Percentiles rank a stretch among this genome's conserved stretches.
Conservation (phyloP, 805 yeast genomes). For the Candida methanosorbosa region DNA sequence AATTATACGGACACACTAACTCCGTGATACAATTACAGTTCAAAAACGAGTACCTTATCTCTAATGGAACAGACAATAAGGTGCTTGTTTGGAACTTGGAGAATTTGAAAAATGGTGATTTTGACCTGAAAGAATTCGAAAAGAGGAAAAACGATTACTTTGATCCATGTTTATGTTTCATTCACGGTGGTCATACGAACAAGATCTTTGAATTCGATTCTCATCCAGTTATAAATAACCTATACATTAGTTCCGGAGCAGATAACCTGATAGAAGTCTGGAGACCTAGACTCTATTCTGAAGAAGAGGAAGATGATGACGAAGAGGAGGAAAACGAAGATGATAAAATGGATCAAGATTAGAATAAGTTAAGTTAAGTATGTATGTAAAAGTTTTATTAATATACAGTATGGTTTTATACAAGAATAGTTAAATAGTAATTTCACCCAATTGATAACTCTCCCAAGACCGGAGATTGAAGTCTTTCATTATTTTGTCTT, state of each 20-base stretch:
- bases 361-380: no score
- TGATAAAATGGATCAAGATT: no score
- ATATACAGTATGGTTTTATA: no score
- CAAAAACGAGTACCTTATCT: constrained; percentile 39
- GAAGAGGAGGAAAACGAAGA: constrained; percentile 24
- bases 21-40: constrained; percentile 50
- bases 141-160: constrained; percentile 47
- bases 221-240: constrained; percentile 51
- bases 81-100: constrained; percentile 69
- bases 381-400: no score
- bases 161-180: constrained; percentile 70
- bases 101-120: constrained; percentile 47
- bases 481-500: constrained; percentile 24
- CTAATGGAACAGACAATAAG: constrained; percentile 55
- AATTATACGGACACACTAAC: constrained; percentile 57
- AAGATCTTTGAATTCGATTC: constrained; percentile 59
- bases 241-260: constrained; percentile 62
- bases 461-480: constrained; percentile 30
- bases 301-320: constrained; percentile 32
- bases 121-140: constrained; percentile 40
- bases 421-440: background rate
- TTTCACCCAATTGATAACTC: constrained; percentile 9
- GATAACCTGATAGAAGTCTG: constrained; percentile 72
- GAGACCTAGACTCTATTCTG: constrained; percentile 46
- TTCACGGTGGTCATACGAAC: constrained; percentile 84